These are phyloP conservation scores for Phytophthora sp. DNA, from an alignment of 352 stramenopile species.

Conservation along the genomic window DNA sequence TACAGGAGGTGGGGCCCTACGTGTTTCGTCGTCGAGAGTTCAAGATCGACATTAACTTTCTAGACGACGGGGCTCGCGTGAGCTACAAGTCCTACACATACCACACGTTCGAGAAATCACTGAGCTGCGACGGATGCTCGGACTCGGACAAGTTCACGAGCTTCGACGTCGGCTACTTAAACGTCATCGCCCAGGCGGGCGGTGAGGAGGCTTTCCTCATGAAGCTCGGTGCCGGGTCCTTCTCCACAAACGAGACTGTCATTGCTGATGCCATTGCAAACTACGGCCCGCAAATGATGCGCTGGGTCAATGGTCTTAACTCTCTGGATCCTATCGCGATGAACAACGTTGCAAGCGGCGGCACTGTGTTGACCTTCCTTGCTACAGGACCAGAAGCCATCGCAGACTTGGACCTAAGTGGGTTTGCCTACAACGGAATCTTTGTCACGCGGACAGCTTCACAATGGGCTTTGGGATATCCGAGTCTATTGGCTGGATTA, in stretches of 20 bases:
- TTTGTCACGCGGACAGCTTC: conserved; percentile 57
- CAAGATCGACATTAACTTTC: conserved; percentile 58
- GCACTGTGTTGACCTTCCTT: conserved; percentile 56
- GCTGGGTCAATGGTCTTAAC: conserved; percentile 82
- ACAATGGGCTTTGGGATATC: conserved; percentile 76
- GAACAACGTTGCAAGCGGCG: conserved; percentile 48
- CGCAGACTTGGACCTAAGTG: conserved; percentile 46
- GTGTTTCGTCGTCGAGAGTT: conserved; percentile 63
- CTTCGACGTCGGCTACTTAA: conserved; percentile 70
- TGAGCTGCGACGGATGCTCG: conserved; percentile 56
- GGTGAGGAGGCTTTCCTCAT: conserved; percentile 59
- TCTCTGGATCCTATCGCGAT: conserved; percentile 70
- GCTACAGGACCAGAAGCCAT: conserved; percentile 35
- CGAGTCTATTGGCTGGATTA: conserved; percentile 69
- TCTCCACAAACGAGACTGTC: conserved; percentile 33
- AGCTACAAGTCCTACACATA: conserved; percentile 75
- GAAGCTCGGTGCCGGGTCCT: conserved; percentile 51
- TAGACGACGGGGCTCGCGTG: conserved; percentile 41
- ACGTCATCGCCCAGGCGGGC: conserved; percentile 64
- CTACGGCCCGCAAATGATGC: conserved; percentile 69
- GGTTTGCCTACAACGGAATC: conserved; percentile 80
- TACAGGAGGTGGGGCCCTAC: conserved; percentile 66
- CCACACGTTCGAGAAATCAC: conserved; percentile 49
- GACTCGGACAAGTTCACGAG: conserved; percentile 55
- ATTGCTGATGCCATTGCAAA: conserved; percentile 34